phyloP scores from a whole-genome alignment of 2,329 filamentous ascomycete species.

The Fusarium sacchari region DNA sequence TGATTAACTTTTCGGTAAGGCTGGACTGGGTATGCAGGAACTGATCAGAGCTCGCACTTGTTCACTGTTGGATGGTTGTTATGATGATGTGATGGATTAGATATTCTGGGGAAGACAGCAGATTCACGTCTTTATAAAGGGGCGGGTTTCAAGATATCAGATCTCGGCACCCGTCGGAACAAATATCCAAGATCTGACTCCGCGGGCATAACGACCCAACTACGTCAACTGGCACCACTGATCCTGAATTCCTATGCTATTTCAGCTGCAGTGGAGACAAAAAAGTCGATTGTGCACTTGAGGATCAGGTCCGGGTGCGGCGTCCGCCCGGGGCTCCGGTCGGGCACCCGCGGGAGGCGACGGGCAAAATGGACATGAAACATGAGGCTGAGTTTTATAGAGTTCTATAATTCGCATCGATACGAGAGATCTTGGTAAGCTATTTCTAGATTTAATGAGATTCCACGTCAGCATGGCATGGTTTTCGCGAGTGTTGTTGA shows the following conservation, averaged over 20 bases:
- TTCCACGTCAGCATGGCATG: background rate
- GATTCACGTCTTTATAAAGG: constrained; percentile 4
- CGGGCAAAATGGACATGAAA: background rate
- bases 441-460: background rate
- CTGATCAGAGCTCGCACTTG: background rate
- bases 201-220: background rate
- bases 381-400: background rate
- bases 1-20: background rate
- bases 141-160: background rate
- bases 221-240: constrained; percentile 14
- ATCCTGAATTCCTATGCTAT: background rate
- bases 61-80: background rate
- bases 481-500: background rate
- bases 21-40: background rate
- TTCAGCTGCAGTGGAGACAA: constrained; percentile 4
- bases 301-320: background rate
- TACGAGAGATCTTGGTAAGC: background rate
- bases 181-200: background rate
- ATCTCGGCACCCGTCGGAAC: background rate
- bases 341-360: constrained; percentile 9
- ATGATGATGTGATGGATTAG: background rate
- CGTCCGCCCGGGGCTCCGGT: background rate
- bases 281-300: background rate
- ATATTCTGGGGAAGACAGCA: background rate
- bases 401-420: background rate